Evolutionary conservation across 2,329 filamentous ascomycete genomes (phyloP).

Genomic region (Fusarium sp.): DNA sequence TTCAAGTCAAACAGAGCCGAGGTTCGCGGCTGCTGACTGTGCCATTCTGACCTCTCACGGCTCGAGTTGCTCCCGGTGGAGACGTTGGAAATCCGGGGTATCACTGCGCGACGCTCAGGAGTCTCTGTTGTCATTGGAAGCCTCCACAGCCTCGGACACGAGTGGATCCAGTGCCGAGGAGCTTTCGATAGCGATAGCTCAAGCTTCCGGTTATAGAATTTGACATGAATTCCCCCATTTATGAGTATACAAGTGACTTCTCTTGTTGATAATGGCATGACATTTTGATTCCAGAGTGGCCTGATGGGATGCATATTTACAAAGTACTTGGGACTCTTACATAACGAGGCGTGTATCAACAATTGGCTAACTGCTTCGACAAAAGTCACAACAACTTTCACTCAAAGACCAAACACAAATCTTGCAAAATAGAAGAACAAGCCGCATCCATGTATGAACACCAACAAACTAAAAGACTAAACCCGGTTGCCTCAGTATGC

Average conservation of each 20-base stretch:
- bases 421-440: slow-evolving; percentile 30
- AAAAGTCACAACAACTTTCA: slow-evolving; percentile 1
- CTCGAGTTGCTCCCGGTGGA: slow-evolving; percentile 19
- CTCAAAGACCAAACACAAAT: neutral
- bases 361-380: neutral
- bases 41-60: slow-evolving; percentile 28
- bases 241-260: no score
- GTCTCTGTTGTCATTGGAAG: slow-evolving; percentile 24
- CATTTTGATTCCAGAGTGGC: neutral
- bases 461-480: slow-evolving; percentile 32
- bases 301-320: neutral
- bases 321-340: neutral
- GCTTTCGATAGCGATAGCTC: slow-evolving; percentile 10
- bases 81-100: slow-evolving; percentile 46
- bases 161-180: slow-evolving; percentile 38
- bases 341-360: slow-evolving; percentile 6
- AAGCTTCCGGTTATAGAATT: slow-evolving; percentile 25
- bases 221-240: neutral
- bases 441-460: slow-evolving; percentile 47
- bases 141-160: slow-evolving; percentile 38
- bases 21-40: slow-evolving; percentile 41
- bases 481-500: slow-evolving; percentile 43
- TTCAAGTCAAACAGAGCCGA: slow-evolving; percentile 40
- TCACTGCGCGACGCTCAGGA: neutral
- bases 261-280: slow-evolving; percentile 4